Conservation (phyloP, 495 filamentous ascomycete genomes). For the Ascobolus immersus region DNA sequence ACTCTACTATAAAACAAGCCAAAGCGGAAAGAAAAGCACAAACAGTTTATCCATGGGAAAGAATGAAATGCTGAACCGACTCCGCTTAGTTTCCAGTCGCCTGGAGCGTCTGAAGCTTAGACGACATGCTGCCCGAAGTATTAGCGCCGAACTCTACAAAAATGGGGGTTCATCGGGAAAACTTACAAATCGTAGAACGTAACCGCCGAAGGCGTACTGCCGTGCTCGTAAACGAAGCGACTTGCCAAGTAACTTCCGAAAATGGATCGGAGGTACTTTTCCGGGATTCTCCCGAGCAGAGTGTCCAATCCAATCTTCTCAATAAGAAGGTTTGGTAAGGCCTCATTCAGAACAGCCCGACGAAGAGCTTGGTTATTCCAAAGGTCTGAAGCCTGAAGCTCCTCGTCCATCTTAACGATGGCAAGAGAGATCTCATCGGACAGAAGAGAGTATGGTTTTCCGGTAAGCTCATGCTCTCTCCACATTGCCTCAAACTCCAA, state of each 20-base stretch:
- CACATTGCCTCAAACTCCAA: constrained; percentile 97
- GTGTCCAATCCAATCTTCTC: constrained; percentile 74
- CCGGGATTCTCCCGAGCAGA: constrained; percentile 66
- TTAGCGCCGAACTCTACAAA: too few species aligned
- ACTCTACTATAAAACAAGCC: too few species aligned
- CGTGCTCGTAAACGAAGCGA: constrained; percentile 85
- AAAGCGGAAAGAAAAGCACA: too few species aligned
- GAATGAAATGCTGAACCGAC: too few species aligned
- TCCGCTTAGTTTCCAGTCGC: too few species aligned
- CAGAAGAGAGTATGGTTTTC: constrained; percentile 50
- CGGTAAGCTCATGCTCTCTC: constrained; percentile 68
- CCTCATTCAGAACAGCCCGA: constrained; percentile 53
- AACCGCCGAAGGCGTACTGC: constrained; percentile 80
- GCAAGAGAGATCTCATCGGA: constrained; percentile 71
- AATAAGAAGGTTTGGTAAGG: constrained; percentile 58
- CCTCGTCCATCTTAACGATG: constrained; percentile 85
- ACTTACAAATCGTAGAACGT: constrained; percentile 97
- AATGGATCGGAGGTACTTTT: constrained; percentile 77
- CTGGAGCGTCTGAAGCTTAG: constrained; percentile 6
- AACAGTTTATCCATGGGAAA: too few species aligned
- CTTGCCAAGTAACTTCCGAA: constrained; percentile 89
- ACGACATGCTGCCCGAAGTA: constrained; percentile 12
- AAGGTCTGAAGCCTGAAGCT: constrained; percentile 72
- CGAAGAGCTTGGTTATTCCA: constrained; percentile 68
- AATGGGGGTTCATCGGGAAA: not conserved